These are phyloP conservation scores for Monilinia aucupariae DNA, from an alignment of 2,329 filamentous ascomycete species.

Conservation along the genomic window DNA sequence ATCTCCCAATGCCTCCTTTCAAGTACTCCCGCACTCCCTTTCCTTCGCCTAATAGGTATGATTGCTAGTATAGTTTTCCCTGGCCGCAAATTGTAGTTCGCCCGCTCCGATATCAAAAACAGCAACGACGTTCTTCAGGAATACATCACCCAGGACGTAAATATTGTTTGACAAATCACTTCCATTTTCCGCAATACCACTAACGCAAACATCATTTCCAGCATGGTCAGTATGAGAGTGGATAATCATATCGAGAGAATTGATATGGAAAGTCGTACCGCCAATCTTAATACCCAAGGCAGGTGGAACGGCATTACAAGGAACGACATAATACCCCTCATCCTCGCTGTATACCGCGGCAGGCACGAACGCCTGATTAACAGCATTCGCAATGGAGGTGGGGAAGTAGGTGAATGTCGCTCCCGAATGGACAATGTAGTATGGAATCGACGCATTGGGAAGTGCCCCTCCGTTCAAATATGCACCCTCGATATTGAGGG, in stretches of 20 bases:
- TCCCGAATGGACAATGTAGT: constrained; percentile 40
- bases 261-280: constrained; percentile 34
- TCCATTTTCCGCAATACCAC: constrained; percentile 34
- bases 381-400: constrained; percentile 33
- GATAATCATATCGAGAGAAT: constrained; percentile 34
- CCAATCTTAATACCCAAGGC: constrained; percentile 40
- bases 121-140: constrained; percentile 45
- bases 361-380: constrained; percentile 41
- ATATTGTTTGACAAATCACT: constrained; percentile 32
- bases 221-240: constrained; percentile 21
- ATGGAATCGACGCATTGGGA: constrained; percentile 7
- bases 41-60: constrained; percentile 9
- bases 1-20: neutral
- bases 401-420: constrained; percentile 41
- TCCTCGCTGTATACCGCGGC: constrained; percentile 36
- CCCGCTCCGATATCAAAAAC: constrained; percentile 46
- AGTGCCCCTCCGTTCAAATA: constrained; percentile 15
- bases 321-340: constrained; percentile 37
- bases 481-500: constrained; percentile 22
- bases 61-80: constrained; percentile 26
- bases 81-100: constrained; percentile 43
- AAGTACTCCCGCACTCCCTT: neutral
- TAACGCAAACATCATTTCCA: constrained; percentile 32
- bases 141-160: constrained; percentile 42
- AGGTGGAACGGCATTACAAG: constrained; percentile 40